A percentile compares a stretch with the other conserved stretches of the same genome.
Conservation (phyloP, 306 rosid species). For the Citrullus mucosospermus region DNA sequence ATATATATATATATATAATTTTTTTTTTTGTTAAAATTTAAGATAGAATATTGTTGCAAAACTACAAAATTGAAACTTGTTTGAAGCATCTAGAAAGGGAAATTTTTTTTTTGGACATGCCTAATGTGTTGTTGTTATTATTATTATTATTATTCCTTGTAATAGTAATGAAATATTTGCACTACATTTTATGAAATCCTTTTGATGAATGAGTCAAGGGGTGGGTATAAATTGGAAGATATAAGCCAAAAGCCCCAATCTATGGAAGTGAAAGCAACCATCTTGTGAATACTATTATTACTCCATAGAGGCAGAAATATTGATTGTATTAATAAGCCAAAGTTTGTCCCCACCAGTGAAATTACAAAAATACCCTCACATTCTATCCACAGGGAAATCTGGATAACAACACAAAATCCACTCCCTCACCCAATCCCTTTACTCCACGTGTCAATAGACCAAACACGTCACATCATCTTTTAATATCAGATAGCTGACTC, state of each 20-base stretch:
- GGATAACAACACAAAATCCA: constrained; percentile 72
- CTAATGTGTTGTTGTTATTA: too few relatives aligned
- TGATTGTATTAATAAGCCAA: not conserved
- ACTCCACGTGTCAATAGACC: constrained; percentile 26
- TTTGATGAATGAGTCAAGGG: too few relatives aligned
- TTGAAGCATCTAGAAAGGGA: too few relatives aligned
- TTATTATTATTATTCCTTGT: too few relatives aligned
- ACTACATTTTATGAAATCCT: too few relatives aligned
- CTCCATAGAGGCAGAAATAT: not conserved
- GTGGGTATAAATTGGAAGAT: not conserved
- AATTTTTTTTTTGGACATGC: too few relatives aligned
- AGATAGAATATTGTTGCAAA: too few relatives aligned
- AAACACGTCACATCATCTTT: constrained; percentile 27
- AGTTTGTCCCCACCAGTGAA: not conserved
- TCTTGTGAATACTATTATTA: constrained; percentile 4
- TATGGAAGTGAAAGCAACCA: not conserved
- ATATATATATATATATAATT: too few relatives aligned
- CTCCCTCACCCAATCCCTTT: constrained; percentile 4
- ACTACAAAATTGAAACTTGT: too few relatives aligned
- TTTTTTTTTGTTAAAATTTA: too few relatives aligned
- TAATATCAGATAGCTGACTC: not conserved
- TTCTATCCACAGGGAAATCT: constrained; percentile 42
- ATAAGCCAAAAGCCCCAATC: not conserved
- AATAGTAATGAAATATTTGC: too few relatives aligned
- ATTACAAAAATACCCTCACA: constrained; percentile 6